Evolutionary conservation across 768 basidiomycete genomes (phyloP), one percentile per base, ranked within the genome.

Genomic region (Hortiboletus flavorubellus): DNA sequence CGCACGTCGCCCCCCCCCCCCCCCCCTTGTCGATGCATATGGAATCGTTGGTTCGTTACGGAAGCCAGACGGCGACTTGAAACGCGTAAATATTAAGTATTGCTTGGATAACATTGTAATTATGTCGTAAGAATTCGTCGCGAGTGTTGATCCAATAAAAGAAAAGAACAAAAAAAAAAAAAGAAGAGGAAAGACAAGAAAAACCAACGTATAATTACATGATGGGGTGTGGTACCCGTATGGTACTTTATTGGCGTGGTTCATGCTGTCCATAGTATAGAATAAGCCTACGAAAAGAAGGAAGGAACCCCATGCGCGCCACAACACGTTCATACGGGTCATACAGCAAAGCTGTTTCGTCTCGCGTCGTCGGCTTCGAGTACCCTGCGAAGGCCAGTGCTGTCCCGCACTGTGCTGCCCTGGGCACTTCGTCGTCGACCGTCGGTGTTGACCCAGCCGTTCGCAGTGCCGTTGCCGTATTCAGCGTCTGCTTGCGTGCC

Each of bases 401-500:
- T 67, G 39, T 62, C 61, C 37, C 52, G 58, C 31, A 60, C 39
- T 5, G 61, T 37, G 9, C 41, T 44, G 18, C 46, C 38, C 21
- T 72, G 70, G 23, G 60, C 55, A 31, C 75, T 75, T 49, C 80
- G 80, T 61, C 81, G 75, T 46, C 86, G 76, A 9, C 79, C 79
- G 16, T 85, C 85, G 10, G 81, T 64, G 65, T 83, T 84, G 43
- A 79, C 73, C 81, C 84, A 85, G 23, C 78, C 72, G 55, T 75
- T 73, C 39, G 56, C 48, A 40, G 68, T 68, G 41, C 50, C 26
- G 7, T 18, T 73, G 44, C 78, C 72, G 53, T 76, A 85, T 68
- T 89, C 87, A 18, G 77, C 85, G 65, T 89, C 88, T 4, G 85
- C 87, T 59, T 89, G 81, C n/a, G 77, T 80, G 1, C 84, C 86